These are phyloP conservation scores for Allantophomopsis lycopodina DNA, from an alignment of 2,329 filamentous ascomycete species.

Conservation along the genomic window DNA sequence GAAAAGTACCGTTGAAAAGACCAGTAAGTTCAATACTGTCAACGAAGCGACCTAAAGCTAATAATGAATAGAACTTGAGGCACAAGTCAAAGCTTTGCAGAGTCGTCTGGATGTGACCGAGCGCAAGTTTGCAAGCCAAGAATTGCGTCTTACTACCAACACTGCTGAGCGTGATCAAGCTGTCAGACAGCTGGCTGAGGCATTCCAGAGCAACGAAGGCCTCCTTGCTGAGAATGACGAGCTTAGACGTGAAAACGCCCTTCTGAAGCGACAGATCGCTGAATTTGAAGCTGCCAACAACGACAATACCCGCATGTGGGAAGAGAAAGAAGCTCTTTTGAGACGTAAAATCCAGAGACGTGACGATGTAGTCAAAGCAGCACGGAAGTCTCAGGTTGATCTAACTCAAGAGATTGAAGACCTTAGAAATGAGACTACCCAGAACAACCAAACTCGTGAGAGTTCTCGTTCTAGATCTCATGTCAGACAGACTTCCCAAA, in stretches of 20 bases:
- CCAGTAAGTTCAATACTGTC: slow-evolving; percentile 28
- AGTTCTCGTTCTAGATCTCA: slow-evolving; percentile 5
- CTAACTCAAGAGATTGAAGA: slow-evolving; percentile 6
- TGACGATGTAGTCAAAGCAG: neutral
- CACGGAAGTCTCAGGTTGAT: neutral
- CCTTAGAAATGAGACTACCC: neutral
- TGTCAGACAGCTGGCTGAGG: slow-evolving; percentile 45
- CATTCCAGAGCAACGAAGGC: slow-evolving; percentile 39
- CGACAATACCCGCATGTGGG: slow-evolving; percentile 9
- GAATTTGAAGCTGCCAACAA: too few relatives aligned
- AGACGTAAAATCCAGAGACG: slow-evolving; percentile 21
- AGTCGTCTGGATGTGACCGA: slow-evolving; percentile 47
- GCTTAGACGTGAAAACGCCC: slow-evolving; percentile 14
- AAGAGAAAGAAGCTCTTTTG: slow-evolving; percentile 25
- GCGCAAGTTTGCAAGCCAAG: slow-evolving; percentile 45
- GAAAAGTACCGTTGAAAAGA: slow-evolving; percentile 37
- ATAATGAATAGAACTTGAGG: slow-evolving; percentile 34
- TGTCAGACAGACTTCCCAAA: neutral
- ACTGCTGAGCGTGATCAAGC: slow-evolving; percentile 52
- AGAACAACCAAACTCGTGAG: neutral
- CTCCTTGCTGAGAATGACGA: slow-evolving; percentile 25
- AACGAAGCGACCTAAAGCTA: neutral
- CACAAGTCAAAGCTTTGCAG: slow-evolving; percentile 44
- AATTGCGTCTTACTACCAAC: slow-evolving; percentile 49
- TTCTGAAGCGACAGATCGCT: slow-evolving; percentile 7